Percentiles rank a stretch among this genome's conserved stretches.
phyloP scores from a whole-genome alignment of 495 filamentous ascomycete genomes.

The Penicillium canescens region DNA sequence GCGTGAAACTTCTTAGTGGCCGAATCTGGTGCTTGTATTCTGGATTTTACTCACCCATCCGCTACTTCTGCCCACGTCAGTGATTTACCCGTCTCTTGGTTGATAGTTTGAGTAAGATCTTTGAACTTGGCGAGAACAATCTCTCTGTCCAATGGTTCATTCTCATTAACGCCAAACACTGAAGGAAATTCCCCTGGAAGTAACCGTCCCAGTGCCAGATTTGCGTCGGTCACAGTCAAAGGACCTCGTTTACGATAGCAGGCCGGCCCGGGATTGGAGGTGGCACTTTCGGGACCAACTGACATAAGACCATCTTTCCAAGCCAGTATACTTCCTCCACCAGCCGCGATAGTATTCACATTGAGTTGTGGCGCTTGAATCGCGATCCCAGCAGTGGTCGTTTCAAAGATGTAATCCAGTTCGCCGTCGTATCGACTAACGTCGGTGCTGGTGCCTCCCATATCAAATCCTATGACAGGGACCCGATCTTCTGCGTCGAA shows the following conservation, averaged over 20 bases:
- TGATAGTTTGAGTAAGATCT: constrained; percentile 71
- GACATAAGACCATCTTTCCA: constrained; percentile 86
- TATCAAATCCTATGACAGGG: neutral
- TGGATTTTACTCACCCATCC: constrained; percentile 4
- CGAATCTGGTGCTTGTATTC: neutral
- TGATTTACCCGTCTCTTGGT: constrained; percentile 51
- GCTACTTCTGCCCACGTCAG: constrained; percentile 79
- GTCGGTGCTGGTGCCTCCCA: constrained; percentile 92
- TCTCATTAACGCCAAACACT: constrained; percentile 1
- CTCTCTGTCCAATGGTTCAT: constrained; percentile 60
- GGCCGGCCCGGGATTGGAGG: constrained; percentile 83
- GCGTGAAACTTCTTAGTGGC: constrained; percentile 7
- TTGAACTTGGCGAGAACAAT: constrained; percentile 70
- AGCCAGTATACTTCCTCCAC: constrained; percentile 81
- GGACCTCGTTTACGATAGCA: constrained; percentile 91
- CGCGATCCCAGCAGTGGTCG: constrained; percentile 87
- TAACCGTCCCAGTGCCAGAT: constrained; percentile 78
- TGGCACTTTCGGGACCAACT: constrained; percentile 84
- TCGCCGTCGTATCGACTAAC: constrained; percentile 83
- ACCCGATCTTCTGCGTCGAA: neutral
- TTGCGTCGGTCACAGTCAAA: constrained; percentile 87
- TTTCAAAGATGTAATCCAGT: constrained; percentile 93
- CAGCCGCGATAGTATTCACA: constrained; percentile 92
- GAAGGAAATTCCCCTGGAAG: constrained; percentile 87
- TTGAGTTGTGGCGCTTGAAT: constrained; percentile 90